These are phyloP conservation scores for Canavalia ensiformis DNA, from an alignment of 306 rosid genomes.

Conservation along the genomic window DNA sequence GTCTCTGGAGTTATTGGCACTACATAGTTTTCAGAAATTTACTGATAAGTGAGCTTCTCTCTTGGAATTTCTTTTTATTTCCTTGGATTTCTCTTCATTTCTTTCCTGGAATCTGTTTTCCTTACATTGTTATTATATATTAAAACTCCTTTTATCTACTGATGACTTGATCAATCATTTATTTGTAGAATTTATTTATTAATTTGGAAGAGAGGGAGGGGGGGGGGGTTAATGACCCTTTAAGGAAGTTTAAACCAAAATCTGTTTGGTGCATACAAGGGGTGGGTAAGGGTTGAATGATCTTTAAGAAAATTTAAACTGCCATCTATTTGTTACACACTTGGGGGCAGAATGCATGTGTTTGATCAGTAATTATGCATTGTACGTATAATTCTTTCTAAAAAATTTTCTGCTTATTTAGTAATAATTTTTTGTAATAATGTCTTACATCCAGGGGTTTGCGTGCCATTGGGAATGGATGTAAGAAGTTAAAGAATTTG, in stretches of 20 bases:
- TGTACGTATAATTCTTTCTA: constrained; percentile 12
- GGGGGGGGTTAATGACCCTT: too few relatives aligned
- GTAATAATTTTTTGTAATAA: not conserved
- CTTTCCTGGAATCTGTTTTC: not conserved
- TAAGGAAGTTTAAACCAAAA: too few relatives aligned
- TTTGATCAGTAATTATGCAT: not conserved
- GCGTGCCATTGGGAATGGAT: constrained; percentile 72
- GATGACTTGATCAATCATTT: too few relatives aligned
- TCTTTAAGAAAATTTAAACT: not conserved
- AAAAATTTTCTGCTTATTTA: not conserved
- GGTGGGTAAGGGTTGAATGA: too few relatives aligned
- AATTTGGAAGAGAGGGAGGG: too few relatives aligned
- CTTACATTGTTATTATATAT: not conserved
- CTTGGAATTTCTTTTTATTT: not conserved
- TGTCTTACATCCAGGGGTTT: constrained; percentile 67
- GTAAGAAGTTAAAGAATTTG: constrained; percentile 80
- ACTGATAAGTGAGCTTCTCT: constrained; percentile 71
- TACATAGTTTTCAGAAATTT: constrained; percentile 78
- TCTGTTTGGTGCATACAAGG: too few relatives aligned
- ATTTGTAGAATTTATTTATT: too few relatives aligned
- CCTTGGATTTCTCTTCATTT: not conserved
- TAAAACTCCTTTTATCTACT: not conserved
- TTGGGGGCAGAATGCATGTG: not conserved
- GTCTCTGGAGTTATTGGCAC: constrained; percentile 69
- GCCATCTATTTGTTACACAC: not conserved